Percentiles rank a stretch among this genome's conserved stretches.
These are phyloP conservation scores for Trichoderma sp. DNA, from an alignment of 2,329 filamentous ascomycete genomes.

Conservation along the genomic window DNA sequence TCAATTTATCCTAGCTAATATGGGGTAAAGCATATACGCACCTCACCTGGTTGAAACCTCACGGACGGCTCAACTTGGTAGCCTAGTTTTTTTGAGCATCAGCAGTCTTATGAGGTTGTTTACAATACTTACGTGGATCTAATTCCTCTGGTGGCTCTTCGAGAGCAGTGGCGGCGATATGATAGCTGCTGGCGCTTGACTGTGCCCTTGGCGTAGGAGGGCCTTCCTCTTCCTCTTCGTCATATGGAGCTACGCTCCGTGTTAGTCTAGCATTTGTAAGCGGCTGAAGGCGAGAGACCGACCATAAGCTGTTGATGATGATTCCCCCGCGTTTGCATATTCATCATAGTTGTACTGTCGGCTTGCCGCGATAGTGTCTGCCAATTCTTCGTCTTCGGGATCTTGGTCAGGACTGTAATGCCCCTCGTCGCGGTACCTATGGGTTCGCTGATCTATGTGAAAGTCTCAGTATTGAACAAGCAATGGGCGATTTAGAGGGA, in stretches of 20 bases:
- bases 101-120: neutral
- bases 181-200: conserved; percentile 22
- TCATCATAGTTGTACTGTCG: conserved; percentile 28
- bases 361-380: conserved; percentile 29
- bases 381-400: conserved; percentile 28
- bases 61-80: conserved; percentile 44
- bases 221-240: conserved; percentile 35
- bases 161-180: conserved; percentile 17
- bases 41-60: conserved; percentile 46
- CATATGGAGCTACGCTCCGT: conserved; percentile 24
- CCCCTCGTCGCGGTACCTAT: conserved; percentile 9
- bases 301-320: conserved; percentile 31
- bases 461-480: conserved; percentile 9
- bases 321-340: conserved; percentile 23
- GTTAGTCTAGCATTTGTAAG: neutral
- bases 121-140: conserved; percentile 41
- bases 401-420: conserved; percentile 23
- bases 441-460: neutral
- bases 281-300: neutral
- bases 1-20: neutral
- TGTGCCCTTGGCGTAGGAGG: conserved; percentile 30
- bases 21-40: conserved; percentile 29
- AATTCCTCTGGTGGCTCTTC: conserved; percentile 32
- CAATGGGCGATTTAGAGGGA: neutral
- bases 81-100: conserved; percentile 33